Percentiles rank a stretch among this genome's conserved stretches.
These are phyloP conservation scores for Apiospora kogelbergensis DNA, from an alignment of 2,329 filamentous ascomycete species.

Conservation along the genomic window DNA sequence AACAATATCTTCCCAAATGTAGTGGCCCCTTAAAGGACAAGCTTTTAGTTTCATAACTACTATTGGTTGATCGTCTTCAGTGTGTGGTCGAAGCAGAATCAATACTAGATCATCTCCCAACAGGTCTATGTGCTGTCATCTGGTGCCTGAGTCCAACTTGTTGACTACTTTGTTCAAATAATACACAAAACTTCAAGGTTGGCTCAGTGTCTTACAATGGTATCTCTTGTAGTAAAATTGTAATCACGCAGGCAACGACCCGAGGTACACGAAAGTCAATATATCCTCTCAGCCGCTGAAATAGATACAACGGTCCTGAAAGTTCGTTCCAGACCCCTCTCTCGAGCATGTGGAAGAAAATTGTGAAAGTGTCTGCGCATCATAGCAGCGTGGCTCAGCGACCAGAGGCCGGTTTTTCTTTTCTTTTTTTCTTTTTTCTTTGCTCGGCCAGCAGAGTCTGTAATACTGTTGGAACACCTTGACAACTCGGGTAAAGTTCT, in stretches of 20 bases:
- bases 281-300: background rate
- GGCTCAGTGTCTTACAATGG: background rate
- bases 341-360: background rate
- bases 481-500: background rate
- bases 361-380: too few relatives aligned
- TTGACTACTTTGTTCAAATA: background rate
- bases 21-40: too few relatives aligned
- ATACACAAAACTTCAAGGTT: background rate
- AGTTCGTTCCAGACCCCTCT: background rate
- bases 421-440: too few relatives aligned
- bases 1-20: too few relatives aligned
- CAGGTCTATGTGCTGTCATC: too few relatives aligned
- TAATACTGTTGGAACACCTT: too few relatives aligned
- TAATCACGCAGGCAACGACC: background rate
- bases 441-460: background rate
- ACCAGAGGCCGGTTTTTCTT: too few relatives aligned
- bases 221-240: background rate
- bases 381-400: too few relatives aligned
- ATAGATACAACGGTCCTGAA: too few relatives aligned
- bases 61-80: background rate
- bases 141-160: background rate
- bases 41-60: too few relatives aligned
- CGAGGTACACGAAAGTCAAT: background rate
- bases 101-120: background rate
- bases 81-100: background rate